phyloP scores from a whole-genome alignment of 306 rosid species.

The Datisca glomerata region DNA sequence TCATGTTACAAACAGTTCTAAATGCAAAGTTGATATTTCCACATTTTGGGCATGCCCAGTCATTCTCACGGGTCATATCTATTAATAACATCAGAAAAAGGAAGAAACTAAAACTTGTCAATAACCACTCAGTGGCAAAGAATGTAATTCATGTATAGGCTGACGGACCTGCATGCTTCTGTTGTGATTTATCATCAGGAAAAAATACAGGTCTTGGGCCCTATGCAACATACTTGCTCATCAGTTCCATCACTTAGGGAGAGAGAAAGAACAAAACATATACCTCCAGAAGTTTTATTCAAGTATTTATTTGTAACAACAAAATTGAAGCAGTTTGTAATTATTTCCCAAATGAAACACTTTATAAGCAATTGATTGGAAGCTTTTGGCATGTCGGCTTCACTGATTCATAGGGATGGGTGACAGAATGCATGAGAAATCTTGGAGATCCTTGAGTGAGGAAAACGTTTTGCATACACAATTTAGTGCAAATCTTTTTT shows the following conservation, averaged over 20 bases:
- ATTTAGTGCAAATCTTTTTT: no score
- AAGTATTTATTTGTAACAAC: no score
- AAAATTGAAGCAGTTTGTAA: neutral
- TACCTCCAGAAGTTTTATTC: no score
- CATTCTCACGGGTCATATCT: conserved; percentile 94
- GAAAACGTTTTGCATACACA: no score
- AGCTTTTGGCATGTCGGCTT: neutral
- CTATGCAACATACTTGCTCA: conserved; percentile 31
- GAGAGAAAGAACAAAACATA: neutral
- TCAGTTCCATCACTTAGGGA: conserved; percentile 7
- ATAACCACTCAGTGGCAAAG: no score
- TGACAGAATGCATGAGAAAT: no score
- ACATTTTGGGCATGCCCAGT: conserved; percentile 98
- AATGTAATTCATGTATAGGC: no score
- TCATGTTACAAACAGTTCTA: conserved; percentile 94
- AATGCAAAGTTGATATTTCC: conserved; percentile 96
- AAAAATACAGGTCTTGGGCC: conserved; percentile 84
- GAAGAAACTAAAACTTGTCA: conserved; percentile 2
- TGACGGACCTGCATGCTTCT: conserved; percentile 54
- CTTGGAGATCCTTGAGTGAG: no score
- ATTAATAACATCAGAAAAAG: conserved; percentile 1
- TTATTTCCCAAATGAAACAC: no score
- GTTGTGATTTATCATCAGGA: conserved; percentile 63
- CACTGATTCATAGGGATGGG: no score
- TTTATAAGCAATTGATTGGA: no score